A percentile compares a stretch with the other conserved stretches of the same genome.
These are phyloP conservation scores for Solanum commersonii DNA, from an alignment of 257 asterid species.

Conservation along the genomic window DNA sequence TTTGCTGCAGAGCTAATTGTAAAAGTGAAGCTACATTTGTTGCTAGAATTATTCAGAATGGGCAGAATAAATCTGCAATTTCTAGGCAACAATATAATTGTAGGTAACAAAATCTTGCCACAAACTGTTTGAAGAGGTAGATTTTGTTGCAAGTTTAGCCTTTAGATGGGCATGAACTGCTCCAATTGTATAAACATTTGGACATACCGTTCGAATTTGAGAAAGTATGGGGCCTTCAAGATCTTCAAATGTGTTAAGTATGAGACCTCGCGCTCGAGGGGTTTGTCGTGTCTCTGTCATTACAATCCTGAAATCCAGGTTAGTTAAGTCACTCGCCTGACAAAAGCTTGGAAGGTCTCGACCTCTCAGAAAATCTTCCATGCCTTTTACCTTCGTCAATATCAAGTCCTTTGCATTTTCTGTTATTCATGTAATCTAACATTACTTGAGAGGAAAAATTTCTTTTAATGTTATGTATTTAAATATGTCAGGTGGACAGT, in stretches of 20 bases:
- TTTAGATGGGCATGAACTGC: constrained; percentile 56
- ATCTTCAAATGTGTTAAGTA: constrained; percentile 62
- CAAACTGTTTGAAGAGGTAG: constrained; percentile 27
- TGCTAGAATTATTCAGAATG: neutral
- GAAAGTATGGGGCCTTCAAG: constrained; percentile 49
- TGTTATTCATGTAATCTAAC: too few relatives aligned
- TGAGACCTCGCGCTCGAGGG: constrained; percentile 44
- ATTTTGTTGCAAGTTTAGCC: constrained; percentile 21
- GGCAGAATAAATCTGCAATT: neutral
- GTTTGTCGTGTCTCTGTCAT: constrained; percentile 20
- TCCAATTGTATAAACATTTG: constrained; percentile 58
- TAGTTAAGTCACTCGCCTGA: constrained; percentile 12
- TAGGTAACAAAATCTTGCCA: constrained; percentile 13
- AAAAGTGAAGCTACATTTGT: neutral
- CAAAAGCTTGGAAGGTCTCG: constrained; percentile 29
- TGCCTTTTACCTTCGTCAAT: too few relatives aligned
- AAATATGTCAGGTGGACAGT: too few relatives aligned
- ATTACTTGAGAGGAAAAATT: neutral
- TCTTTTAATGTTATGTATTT: too few relatives aligned
- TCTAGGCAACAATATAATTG: neutral
- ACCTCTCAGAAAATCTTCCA: too few relatives aligned
- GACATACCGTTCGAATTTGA: constrained; percentile 29
- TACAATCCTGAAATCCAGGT: constrained; percentile 13
- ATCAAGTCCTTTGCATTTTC: too few relatives aligned
- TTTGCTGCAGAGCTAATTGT: neutral